Conservation (phyloP, 1,284 basidiomycete genomes). For the Boletus semigastroideus region DNA sequence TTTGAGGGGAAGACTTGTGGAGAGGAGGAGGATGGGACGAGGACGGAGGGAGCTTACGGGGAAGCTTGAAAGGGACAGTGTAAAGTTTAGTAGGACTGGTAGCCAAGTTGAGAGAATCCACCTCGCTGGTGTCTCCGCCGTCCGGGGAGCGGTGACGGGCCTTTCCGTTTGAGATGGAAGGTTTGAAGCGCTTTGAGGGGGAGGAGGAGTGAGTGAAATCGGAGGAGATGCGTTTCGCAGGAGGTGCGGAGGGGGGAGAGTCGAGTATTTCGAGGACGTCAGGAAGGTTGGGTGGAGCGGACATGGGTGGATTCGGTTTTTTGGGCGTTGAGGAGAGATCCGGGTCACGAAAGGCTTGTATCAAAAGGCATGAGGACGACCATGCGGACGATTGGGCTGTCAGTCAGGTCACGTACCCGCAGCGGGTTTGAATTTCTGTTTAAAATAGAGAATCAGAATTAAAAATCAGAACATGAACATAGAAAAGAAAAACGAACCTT, state of each 20-base stretch:
- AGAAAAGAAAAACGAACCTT: slow-evolving; percentile 12
- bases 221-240: slow-evolving; percentile 44
- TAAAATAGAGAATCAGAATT: too few species aligned
- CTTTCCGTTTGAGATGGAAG: slow-evolving; percentile 17
- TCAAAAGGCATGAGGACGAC: slow-evolving; percentile 6
- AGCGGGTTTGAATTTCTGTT: slow-evolving; percentile 45
- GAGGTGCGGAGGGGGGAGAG: slow-evolving; percentile 32
- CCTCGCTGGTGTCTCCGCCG: slow-evolving; percentile 26
- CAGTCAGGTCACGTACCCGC: slow-evolving; percentile 9
- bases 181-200: slow-evolving; percentile 44
- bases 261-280: slow-evolving; percentile 41
- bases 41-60: slow-evolving; percentile 2
- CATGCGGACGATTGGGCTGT: background rate
- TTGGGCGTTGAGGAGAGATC: slow-evolving; percentile 43
- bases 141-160: slow-evolving; percentile 13
- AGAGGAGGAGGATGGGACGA: slow-evolving; percentile 2
- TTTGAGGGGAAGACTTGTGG: slow-evolving; percentile 9
- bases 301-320: slow-evolving; percentile 16
- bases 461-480: background rate
- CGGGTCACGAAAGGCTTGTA: slow-evolving; percentile 1
- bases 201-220: slow-evolving; percentile 38
- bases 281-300: slow-evolving; percentile 2
- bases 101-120: slow-evolving; percentile 25
- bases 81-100: background rate
- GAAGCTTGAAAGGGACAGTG: slow-evolving; percentile 18